A percentile compares a stretch with the other conserved stretches of the same genome.
Conservation (phyloP, 169 alveolate species). For the Cyclospora cayetanensis region DNA sequence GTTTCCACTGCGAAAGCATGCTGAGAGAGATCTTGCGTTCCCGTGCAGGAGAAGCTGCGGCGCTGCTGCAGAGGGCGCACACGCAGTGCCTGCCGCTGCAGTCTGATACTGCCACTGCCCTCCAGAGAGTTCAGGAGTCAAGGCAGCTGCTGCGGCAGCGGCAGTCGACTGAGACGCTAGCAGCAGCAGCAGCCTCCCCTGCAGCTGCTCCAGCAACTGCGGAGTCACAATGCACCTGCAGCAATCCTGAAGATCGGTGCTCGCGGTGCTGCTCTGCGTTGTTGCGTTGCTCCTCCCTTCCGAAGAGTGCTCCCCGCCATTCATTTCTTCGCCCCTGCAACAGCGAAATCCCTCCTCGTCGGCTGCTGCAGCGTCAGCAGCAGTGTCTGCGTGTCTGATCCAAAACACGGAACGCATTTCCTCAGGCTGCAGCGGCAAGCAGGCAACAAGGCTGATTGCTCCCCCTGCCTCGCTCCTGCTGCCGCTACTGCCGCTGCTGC, state of each 20-base stretch:
- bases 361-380: constrained; percentile 23
- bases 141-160: constrained; percentile 65
- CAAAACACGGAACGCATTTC: constrained; percentile 58
- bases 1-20: constrained; percentile 14
- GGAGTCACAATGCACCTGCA: constrained; percentile 47
- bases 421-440: constrained; percentile 69
- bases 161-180: constrained; percentile 53
- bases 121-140: constrained; percentile 39
- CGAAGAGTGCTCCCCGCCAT: neutral
- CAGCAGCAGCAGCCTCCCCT: constrained; percentile 61
- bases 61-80: neutral
- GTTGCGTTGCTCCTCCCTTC: neutral
- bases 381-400: constrained; percentile 26
- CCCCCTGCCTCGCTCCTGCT: neutral
- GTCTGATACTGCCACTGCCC: neutral
- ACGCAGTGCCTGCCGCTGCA: neutral
- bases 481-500: constrained; percentile 55
- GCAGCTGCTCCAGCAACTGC: constrained; percentile 51
- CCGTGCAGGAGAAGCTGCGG: constrained; percentile 62
- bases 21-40: neutral
- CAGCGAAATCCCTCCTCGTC: constrained; percentile 7
- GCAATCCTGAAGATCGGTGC: neutral
- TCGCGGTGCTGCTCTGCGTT: neutral
- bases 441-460: constrained; percentile 14
- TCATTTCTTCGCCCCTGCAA: neutral